These are phyloP conservation scores for Fusarium sambucinum DNA, from an alignment of 2,329 filamentous ascomycete species.

Conservation along the genomic window DNA sequence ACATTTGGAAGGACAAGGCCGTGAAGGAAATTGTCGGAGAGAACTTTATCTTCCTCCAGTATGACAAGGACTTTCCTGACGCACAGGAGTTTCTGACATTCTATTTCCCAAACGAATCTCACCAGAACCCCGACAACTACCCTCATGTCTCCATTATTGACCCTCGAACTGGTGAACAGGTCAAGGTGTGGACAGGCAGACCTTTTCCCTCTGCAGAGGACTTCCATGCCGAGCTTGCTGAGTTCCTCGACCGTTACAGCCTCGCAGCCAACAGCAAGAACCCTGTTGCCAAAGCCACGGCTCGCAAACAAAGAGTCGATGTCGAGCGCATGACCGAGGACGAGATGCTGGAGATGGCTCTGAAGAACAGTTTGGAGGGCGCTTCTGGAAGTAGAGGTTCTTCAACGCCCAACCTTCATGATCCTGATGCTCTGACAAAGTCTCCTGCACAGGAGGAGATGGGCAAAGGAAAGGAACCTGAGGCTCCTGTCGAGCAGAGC, in stretches of 20 bases:
- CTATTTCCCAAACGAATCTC: conserved; percentile 79
- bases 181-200: conserved; percentile 93
- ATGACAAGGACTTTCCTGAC: conserved; percentile 84
- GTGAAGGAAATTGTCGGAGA: conserved; percentile 86
- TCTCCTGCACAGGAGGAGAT: conserved; percentile 63
- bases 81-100: conserved; percentile 88
- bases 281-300: conserved; percentile 77
- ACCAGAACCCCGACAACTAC: conserved; percentile 89
- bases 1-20: conserved; percentile 91
- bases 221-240: conserved; percentile 90
- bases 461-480: conserved; percentile 67
- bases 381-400: conserved; percentile 51
- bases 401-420: conserved; percentile 69
- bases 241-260: conserved; percentile 98
- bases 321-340: conserved; percentile 94
- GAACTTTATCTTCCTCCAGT: conserved; percentile 96
- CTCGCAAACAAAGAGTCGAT: conserved; percentile 77
- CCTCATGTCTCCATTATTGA: conserved; percentile 97
- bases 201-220: conserved; percentile 81
- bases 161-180: conserved; percentile 93
- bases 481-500: conserved; percentile 52
- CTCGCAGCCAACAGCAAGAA: conserved; percentile 90
- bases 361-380: conserved; percentile 85
- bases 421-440: conserved; percentile 90
- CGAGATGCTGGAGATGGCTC: conserved; percentile 94